These are phyloP conservation scores for Cynanchum wilfordii DNA, from an alignment of 257 asterid species.

Conservation along the genomic window DNA sequence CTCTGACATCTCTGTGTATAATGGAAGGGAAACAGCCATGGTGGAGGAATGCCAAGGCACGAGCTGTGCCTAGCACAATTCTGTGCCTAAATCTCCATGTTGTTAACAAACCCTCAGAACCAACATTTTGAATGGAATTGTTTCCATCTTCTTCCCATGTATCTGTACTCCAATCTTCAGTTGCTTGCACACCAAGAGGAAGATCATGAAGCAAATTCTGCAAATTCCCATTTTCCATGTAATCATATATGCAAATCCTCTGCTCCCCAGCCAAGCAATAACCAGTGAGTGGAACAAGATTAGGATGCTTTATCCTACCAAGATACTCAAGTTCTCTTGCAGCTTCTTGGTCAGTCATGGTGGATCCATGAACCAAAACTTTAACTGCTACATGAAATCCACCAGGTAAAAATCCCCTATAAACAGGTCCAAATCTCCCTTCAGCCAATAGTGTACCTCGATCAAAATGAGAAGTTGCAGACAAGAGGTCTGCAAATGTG, in stretches of 20 bases:
- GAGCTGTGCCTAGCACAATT: conserved; percentile 73
- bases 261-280: conserved; percentile 90
- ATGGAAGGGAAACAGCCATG: conserved; percentile 88
- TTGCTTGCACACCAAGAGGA: conserved; percentile 63
- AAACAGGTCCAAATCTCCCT: conserved; percentile 82
- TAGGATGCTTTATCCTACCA: conserved; percentile 76
- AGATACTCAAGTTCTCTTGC: conserved; percentile 76
- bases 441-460: conserved; percentile 70
- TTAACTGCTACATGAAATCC: conserved; percentile 81
- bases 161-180: conserved; percentile 72
- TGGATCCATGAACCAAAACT: conserved; percentile 72
- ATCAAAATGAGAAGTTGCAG: conserved; percentile 78
- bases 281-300: conserved; percentile 76
- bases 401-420: conserved; percentile 65
- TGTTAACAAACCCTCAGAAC: conserved; percentile 52
- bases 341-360: conserved; percentile 75
- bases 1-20: conserved; percentile 72
- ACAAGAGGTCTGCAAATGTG: conserved; percentile 69
- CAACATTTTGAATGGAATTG: conserved; percentile 49
- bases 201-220: conserved; percentile 73
- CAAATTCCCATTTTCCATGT: conserved; percentile 83
- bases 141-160: conserved; percentile 66
- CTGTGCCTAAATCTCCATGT: conserved; percentile 73
- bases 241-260: conserved; percentile 78
- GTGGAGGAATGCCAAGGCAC: conserved; percentile 84